Percentiles rank a stretch among this genome's conserved stretches.
These are phyloP conservation scores for Boletales sp. DNA, from an alignment of 768 basidiomycete genomes.

Conservation along the genomic window DNA sequence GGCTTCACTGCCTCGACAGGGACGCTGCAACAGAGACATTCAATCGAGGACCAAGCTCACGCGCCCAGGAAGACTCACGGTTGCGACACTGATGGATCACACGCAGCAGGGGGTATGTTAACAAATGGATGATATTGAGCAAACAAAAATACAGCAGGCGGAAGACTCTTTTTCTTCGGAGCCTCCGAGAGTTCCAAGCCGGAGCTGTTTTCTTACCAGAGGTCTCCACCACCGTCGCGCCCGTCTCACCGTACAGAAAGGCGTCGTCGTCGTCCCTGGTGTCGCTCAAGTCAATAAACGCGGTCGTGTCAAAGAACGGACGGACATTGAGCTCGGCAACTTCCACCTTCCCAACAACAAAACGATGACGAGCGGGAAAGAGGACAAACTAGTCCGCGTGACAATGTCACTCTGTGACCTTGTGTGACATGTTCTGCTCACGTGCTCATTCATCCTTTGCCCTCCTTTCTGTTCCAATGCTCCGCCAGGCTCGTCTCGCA, in stretches of 20 bases:
- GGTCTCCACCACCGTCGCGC: constrained; percentile 30
- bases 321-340: constrained; percentile 27
- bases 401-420: constrained; percentile 20
- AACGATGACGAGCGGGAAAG: constrained; percentile 13
- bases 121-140: constrained; percentile 39
- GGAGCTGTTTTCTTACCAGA: constrained; percentile 46
- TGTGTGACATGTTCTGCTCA: constrained; percentile 15
- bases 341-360: constrained; percentile 15
- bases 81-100: constrained; percentile 52
- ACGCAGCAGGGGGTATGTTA: constrained; percentile 33
- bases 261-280: constrained; percentile 78
- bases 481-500: not conserved
- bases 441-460: not conserved
- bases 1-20: constrained; percentile 41
- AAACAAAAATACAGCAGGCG: constrained; percentile 29
- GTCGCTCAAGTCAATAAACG: constrained; percentile 24
- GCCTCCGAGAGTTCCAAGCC: constrained; percentile 19
- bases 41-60: constrained; percentile 21
- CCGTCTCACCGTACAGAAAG: constrained; percentile 66
- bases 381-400: constrained; percentile 23
- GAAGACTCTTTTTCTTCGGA: constrained; percentile 25
- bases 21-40: constrained; percentile 29
- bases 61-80: constrained; percentile 50
- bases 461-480: constrained; percentile 9
- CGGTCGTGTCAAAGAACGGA: constrained; percentile 15